A percentile compares a stretch with the other conserved stretches of the same genome.
Conservation (phyloP, 192 early-diverging fungal species). For the Podila verticillata region DNA sequence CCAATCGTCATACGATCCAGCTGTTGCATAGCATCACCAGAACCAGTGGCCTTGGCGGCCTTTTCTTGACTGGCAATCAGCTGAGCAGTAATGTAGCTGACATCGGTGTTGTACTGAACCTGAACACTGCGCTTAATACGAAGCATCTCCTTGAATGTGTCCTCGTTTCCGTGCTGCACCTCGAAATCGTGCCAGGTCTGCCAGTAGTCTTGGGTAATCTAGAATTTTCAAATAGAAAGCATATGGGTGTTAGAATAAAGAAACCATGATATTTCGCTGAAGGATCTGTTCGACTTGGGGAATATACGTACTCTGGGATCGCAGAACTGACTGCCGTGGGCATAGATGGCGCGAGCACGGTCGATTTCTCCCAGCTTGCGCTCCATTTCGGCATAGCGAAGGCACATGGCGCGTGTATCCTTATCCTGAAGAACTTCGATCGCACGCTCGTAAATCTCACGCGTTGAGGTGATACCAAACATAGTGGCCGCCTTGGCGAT, state of each 20-base stretch:
- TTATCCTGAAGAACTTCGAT: constrained; percentile 87
- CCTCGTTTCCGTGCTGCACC: constrained; percentile 96
- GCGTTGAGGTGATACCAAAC: constrained; percentile 87
- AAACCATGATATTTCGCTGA: neutral
- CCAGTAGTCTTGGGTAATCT: constrained; percentile 80
- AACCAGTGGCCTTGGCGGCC: constrained; percentile 18
- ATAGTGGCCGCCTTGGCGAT: constrained; percentile 87
- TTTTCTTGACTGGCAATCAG: constrained; percentile 47
- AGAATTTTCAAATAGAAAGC: neutral
- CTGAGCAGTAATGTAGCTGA: constrained; percentile 47
- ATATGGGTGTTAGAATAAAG: constrained; percentile 1
- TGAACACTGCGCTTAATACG: constrained; percentile 90
- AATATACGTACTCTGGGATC: constrained; percentile 74
- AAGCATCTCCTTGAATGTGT: constrained; percentile 98
- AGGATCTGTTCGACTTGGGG: neutral
- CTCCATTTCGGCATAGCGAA: constrained; percentile 90
- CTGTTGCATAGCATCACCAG: constrained; percentile 44
- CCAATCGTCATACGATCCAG: constrained; percentile 48
- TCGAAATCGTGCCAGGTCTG: constrained; percentile 96
- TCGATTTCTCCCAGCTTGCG: constrained; percentile 93
- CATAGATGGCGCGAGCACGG: constrained; percentile 89
- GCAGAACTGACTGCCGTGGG: constrained; percentile 86
- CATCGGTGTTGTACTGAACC: constrained; percentile 86
- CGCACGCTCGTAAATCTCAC: constrained; percentile 94
- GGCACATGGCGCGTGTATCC: constrained; percentile 77